Evolutionary conservation across 176 grass and related monocot genomes (phyloP), one percentile per base, ranked within the genome.

Genomic region (Paspalum vaginatum): DNA sequence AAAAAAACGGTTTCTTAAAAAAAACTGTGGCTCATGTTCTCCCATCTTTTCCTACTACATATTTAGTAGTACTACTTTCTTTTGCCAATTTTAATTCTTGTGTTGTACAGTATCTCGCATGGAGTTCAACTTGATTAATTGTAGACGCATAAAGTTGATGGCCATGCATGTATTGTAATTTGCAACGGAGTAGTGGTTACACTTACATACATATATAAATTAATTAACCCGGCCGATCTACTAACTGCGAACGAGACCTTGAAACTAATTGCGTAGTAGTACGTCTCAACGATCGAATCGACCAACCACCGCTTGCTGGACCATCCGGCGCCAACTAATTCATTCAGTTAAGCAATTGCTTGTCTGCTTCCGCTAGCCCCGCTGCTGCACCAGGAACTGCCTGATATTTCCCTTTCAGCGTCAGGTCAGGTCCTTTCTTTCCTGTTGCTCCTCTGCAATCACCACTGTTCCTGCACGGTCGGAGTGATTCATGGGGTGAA

Each of bases 291-390:
- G n/a, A 64, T n/a, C 57, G 15, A 54, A 63, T 44, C 50, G 26
- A 62, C 61, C 73, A 47, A 47, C 84, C 73, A 74, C 84, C 59
- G 46, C 84, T 45, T 4, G 45, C 47, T 79, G 75, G 67, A 64
- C 83, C 76, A 48, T 21, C 66, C 22, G 39, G 68, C 47, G 79
- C 68, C 76, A 72, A 73, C 76, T 66, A 53, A 65, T 79, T 65
- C 46, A 11, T 25, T 56, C 65, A 46, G 38, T 55, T 68, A 79
- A 70, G 39, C 83, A 56, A n/a, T 56, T 20, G 20, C 22, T 57
- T 9, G 54, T 57, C 37, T 17, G 77, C 63, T 52, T 73, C 56
- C 13, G 10, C 25, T 52, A 20, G 56, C 55, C 0, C 62, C n/a
- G 61, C 48, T 15, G 22, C 26, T 11, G 11, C 55, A 45, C 66